Evolutionary conservation across 306 rosid species (phyloP).

Genomic region (Abrus precatorius): DNA sequence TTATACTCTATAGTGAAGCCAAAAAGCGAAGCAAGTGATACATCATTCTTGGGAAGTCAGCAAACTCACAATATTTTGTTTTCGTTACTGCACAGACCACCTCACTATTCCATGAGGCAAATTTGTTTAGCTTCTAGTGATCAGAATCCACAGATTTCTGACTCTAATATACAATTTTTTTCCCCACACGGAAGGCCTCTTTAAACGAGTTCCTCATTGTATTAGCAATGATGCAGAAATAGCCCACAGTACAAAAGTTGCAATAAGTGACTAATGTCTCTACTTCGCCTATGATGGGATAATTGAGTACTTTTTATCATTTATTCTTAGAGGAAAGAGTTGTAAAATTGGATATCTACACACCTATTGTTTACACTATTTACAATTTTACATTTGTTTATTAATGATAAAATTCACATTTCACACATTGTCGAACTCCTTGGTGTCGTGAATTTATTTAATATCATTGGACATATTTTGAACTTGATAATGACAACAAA

Average conservation of each 20-base stretch:
- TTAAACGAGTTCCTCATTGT: conserved; percentile 64
- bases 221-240: conserved; percentile 63
- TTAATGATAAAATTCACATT: conserved; percentile 58
- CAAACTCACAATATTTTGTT: conserved; percentile 51
- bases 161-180: conserved; percentile 58
- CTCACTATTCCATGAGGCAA: conserved; percentile 54
- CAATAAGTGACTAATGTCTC: conserved; percentile 64
- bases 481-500: conserved; percentile 3
- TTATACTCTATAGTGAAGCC: conserved; percentile 92
- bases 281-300: conserved; percentile 56
- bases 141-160: conserved; percentile 53
- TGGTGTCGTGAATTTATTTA: neutral
- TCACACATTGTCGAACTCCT: conserved; percentile 29
- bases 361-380: conserved; percentile 60
- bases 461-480: conserved; percentile 6
- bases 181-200: conserved; percentile 54
- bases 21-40: conserved; percentile 94
- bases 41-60: conserved; percentile 44
- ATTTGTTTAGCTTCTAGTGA: conserved; percentile 52
- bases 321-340: conserved; percentile 66
- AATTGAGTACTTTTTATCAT: conserved; percentile 55
- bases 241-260: conserved; percentile 61
- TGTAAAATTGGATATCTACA: conserved; percentile 61
- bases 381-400: conserved; percentile 66
- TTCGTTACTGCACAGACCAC: conserved; percentile 52